Evolutionary conservation across 306 rosid genomes (phyloP), one percentile per base, ranked within the genome.

Genomic region (Vigna reflexopilosa): DNA sequence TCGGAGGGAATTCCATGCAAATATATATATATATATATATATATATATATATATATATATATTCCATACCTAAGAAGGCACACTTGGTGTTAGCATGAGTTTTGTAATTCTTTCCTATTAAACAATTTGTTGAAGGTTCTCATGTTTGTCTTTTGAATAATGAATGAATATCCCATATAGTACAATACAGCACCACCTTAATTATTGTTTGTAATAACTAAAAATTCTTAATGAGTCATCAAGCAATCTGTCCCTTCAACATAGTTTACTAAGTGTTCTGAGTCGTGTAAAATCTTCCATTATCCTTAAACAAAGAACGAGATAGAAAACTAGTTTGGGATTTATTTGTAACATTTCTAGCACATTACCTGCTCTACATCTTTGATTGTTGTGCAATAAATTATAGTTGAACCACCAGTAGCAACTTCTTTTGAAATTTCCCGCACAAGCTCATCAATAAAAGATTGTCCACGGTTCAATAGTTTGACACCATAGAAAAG

Each of bases 381-480:
- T 83, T 87, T 93, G 78, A 91, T 85, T 82, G 97, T 91, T 40
- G 93, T 93, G 89, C 98, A 91, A 87, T 91, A 93, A 65, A 93
- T 83, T 66, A 93, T 90, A 61, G 96, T 93, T 69, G 98, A 91
- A 86, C 89, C 89, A 77, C 89, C 82, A 72, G 71, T 85, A 58
- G 82, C 80, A 47, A 87, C 87, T 61, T 83, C 88, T 63, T 85
- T 90, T 6, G 87, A 86, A 81, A 90, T 81, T 79, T 91, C 97
- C 75, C 24, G 85, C 59, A 90, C 90, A 42, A 93, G 86, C 86
- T 90, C 96, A 30, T 87, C 79, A 69, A 93, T 58, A 84, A 87
- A 90, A 82, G 77, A 74, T 80, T 77, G 86, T 55, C 96, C 87
- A 2, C 84, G 90, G 81, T 80, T 93, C 70, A 88, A 86, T 64